phyloP scores from a whole-genome alignment of 306 rosid genomes.

The Hippophae gyantsensis region DNA sequence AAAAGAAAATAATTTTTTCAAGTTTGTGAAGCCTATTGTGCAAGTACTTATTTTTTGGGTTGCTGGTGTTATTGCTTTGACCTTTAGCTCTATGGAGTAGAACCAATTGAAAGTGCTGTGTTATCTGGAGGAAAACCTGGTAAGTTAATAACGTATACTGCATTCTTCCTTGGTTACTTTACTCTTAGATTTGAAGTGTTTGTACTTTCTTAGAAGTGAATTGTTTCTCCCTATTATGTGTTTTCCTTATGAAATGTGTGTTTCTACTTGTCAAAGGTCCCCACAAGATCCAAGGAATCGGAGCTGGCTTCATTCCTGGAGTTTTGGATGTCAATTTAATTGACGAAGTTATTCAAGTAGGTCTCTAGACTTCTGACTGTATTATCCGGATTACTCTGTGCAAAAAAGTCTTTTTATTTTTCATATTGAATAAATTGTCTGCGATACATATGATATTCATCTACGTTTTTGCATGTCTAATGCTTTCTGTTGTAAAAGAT shows the following conservation, averaged over 20 bases:
- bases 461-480: no score
- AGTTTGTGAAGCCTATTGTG: slow-evolving; percentile 4
- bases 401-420: slow-evolving; percentile 2
- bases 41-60: slow-evolving; percentile 3
- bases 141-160: slow-evolving; percentile 15
- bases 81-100: slow-evolving; percentile 57
- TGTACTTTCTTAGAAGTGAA: not conserved
- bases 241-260: slow-evolving; percentile 11
- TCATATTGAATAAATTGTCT: not conserved
- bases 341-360: slow-evolving; percentile 66
- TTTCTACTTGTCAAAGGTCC: slow-evolving; percentile 46
- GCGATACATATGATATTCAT: no score
- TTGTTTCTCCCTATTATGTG: not conserved
- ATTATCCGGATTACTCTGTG: slow-evolving; percentile 10
- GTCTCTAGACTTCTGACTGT: slow-evolving; percentile 5
- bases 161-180: no score
- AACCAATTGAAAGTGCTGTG: slow-evolving; percentile 71
- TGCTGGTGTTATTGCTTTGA: slow-evolving; percentile 9
- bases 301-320: slow-evolving; percentile 77
- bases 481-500: no score
- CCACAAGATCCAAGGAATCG: slow-evolving; percentile 91
- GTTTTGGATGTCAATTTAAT: slow-evolving; percentile 59
- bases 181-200: not conserved
- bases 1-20: not conserved
- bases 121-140: slow-evolving; percentile 87